These are phyloP conservation scores for Neurospora sp. DNA, from an alignment of 495 filamentous ascomycete species.

Conservation along the genomic window DNA sequence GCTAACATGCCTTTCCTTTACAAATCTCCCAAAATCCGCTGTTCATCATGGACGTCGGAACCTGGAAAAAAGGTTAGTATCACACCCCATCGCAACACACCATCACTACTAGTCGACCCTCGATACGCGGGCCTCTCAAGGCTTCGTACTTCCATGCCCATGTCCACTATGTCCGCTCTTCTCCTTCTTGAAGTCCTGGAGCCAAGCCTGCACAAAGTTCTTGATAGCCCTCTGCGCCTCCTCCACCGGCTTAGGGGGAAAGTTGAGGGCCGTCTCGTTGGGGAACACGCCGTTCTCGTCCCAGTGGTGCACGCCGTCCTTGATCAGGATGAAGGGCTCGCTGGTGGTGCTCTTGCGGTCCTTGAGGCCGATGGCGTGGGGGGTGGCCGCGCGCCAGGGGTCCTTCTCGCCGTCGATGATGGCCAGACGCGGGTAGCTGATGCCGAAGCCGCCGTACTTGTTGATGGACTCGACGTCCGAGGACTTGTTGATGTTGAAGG, in stretches of 20 bases:
- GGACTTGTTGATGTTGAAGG: slow-evolving; percentile 52
- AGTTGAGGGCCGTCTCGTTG: slow-evolving; percentile 42
- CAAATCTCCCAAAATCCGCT: not conserved
- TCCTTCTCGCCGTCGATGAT: slow-evolving; percentile 59
- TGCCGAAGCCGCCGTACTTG: slow-evolving; percentile 56
- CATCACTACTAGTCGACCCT: not conserved
- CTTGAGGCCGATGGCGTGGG: slow-evolving; percentile 43
- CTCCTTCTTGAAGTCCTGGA: slow-evolving; percentile 42
- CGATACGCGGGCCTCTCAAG: not conserved
- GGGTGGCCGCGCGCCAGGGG: slow-evolving; percentile 59
- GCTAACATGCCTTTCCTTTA: not conserved
- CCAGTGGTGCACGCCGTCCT: slow-evolving; percentile 59
- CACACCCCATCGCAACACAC: not conserved
- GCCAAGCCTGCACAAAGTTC: slow-evolving; percentile 55
- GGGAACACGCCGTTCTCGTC: slow-evolving; percentile 60
- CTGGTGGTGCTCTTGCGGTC: slow-evolving; percentile 40
- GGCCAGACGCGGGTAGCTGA: slow-evolving; percentile 55
- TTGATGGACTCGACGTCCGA: slow-evolving; percentile 52
- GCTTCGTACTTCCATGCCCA: not conserved
- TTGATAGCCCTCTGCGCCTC: slow-evolving; percentile 46
- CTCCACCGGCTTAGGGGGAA: slow-evolving; percentile 45
- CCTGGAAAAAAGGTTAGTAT: not conserved
- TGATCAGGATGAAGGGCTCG: slow-evolving; percentile 55
- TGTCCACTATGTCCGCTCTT: not conserved
- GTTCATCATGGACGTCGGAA: not conserved